Percentiles rank a stretch among this genome's conserved stretches.
Evolutionary conservation across 2,329 filamentous ascomycete species (phyloP).

Genomic region (Nemania bipapillata): DNA sequence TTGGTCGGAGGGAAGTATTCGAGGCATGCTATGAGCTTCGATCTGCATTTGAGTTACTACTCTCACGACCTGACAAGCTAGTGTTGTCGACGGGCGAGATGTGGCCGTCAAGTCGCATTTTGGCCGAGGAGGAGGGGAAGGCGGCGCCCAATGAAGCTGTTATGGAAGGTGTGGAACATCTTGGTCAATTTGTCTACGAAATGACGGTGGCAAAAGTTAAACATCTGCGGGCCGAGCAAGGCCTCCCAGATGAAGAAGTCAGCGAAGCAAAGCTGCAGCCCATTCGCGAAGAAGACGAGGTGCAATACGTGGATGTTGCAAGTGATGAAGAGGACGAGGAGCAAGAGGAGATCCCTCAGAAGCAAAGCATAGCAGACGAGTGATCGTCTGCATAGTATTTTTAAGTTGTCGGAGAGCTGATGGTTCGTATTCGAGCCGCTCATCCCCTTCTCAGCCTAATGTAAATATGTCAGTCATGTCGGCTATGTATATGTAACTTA

Average conservation of each 20-base stretch:
- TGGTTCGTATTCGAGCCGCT: background rate
- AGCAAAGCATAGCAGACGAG: constrained; percentile 25
- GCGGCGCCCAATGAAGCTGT: constrained; percentile 67
- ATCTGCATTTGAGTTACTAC: constrained; percentile 82
- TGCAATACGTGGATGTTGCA: constrained; percentile 41
- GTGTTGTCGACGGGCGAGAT: constrained; percentile 85
- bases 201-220: constrained; percentile 78
- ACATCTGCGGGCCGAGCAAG: constrained; percentile 59
- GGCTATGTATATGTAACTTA: constrained; percentile 12
- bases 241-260: constrained; percentile 42
- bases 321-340: constrained; percentile 46
- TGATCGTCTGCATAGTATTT: background rate
- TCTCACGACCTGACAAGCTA: constrained; percentile 82
- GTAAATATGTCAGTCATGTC: constrained; percentile 9
- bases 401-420: background rate
- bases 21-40: constrained; percentile 88
- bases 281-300: constrained; percentile 49
- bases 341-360: constrained; percentile 33
- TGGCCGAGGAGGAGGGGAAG: constrained; percentile 59
- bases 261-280: constrained; percentile 37
- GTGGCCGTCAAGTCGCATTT: constrained; percentile 73
- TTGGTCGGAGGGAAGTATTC: constrained; percentile 88
- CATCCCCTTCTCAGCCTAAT: background rate
- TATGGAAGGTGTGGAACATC: constrained; percentile 92
- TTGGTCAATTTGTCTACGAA: constrained; percentile 95